A percentile compares a stretch with the other conserved stretches of the same genome.
Evolutionary conservation across 768 basidiomycete genomes (phyloP).

Genomic region (Harrya chromipes): DNA sequence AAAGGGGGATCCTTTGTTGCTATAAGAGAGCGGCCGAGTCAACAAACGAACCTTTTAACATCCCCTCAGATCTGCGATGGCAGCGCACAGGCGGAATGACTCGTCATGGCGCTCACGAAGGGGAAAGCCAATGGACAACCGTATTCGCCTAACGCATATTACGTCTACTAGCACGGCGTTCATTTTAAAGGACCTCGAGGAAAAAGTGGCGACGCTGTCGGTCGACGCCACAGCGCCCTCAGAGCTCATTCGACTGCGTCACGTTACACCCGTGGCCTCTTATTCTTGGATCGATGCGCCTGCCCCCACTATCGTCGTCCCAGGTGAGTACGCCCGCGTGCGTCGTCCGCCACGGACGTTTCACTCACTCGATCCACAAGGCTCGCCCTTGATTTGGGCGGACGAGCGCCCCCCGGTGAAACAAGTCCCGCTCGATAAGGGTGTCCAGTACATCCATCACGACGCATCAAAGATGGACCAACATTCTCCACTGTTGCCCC

Average conservation of each 20-base stretch:
- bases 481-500: slow-evolving; percentile 46
- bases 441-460: slow-evolving; percentile 51
- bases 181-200: slow-evolving; percentile 20
- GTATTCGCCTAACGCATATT: neutral
- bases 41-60: neutral
- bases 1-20: no score
- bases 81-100: slow-evolving; percentile 10
- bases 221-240: slow-evolving; percentile 8
- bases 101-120: slow-evolving; percentile 11
- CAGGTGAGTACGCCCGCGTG: slow-evolving; percentile 33
- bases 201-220: slow-evolving; percentile 17
- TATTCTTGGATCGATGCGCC: slow-evolving; percentile 50
- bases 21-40: slow-evolving; percentile 1
- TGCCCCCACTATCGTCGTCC: slow-evolving; percentile 50
- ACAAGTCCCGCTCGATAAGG: slow-evolving; percentile 52
- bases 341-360: neutral
- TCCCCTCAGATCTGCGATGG: slow-evolving; percentile 15
- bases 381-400: slow-evolving; percentile 59
- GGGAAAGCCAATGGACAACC: slow-evolving; percentile 10
- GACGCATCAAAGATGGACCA: slow-evolving; percentile 45
- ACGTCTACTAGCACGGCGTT: slow-evolving; percentile 6
- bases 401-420: slow-evolving; percentile 48
- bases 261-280: slow-evolving; percentile 46
- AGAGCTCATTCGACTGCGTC: slow-evolving; percentile 30
- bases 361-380: slow-evolving; percentile 29